Percentiles rank a stretch among this genome's conserved stretches.
These are phyloP conservation scores for Talaromyces sp. DNA, from an alignment of 2,329 filamentous ascomycete genomes.

Conservation along the genomic window DNA sequence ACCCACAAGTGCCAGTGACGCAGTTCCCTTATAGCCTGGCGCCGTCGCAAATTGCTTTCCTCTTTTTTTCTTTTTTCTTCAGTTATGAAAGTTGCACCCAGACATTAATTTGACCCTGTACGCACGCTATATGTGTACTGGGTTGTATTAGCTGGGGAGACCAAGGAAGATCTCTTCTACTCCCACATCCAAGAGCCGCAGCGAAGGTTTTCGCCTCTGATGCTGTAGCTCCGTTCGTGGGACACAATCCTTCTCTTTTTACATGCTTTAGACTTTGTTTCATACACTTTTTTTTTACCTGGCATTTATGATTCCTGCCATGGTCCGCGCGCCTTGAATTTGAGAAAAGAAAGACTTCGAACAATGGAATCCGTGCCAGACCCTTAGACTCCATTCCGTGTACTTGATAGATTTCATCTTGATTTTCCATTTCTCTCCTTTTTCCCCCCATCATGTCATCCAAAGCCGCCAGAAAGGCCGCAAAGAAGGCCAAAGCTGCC, in stretches of 20 bases:
- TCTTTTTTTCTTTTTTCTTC: conserved; percentile 42
- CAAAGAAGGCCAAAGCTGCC: conserved; percentile 6
- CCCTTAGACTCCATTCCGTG: conserved; percentile 17
- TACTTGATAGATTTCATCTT: conserved; percentile 23
- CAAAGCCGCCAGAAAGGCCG: conserved; percentile 18
- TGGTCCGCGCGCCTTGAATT: conserved; percentile 5
- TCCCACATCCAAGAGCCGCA: conserved; percentile 55
- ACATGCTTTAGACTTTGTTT: conserved; percentile 6
- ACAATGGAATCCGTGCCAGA: conserved; percentile 23
- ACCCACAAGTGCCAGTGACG: conserved; percentile 26
- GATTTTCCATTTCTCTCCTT: conserved; percentile 13
- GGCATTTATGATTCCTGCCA: conserved; percentile 3
- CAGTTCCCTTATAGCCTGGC: conserved; percentile 19
- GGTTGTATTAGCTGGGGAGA: conserved; percentile 62
- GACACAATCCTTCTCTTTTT: conserved; percentile 39
- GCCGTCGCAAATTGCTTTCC: conserved; percentile 7
- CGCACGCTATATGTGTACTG: conserved; percentile 53
- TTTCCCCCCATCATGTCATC: conserved; percentile 17
- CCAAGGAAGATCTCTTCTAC: conserved; percentile 39
- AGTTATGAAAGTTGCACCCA: conserved; percentile 61
- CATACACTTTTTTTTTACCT: neutral
- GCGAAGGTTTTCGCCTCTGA: conserved; percentile 48
- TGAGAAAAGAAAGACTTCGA: conserved; percentile 23
- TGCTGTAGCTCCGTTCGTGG: conserved; percentile 53
- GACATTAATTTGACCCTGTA: conserved; percentile 62